Conservation (phyloP, 345 rosid genomes). For the Trapa incisa region DNA sequence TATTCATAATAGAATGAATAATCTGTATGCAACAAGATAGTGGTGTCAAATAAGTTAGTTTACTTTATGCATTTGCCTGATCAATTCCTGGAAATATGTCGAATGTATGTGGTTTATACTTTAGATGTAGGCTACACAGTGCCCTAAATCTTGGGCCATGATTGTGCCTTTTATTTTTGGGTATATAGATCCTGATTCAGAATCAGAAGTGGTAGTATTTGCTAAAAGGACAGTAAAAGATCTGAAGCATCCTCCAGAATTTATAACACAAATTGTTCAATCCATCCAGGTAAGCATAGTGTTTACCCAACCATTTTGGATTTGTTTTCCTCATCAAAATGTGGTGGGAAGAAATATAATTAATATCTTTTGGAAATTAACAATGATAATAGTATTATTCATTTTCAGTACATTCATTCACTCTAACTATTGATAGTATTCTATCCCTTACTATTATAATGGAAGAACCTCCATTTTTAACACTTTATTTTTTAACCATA, state of each 20-base stretch:
- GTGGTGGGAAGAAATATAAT: neutral
- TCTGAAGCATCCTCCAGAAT: constrained; percentile 80
- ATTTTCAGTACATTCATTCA: too few relatives aligned
- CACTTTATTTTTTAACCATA: too few relatives aligned
- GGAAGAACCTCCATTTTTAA: too few relatives aligned
- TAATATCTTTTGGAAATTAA: neutral
- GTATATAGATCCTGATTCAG: constrained; percentile 41
- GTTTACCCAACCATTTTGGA: neutral
- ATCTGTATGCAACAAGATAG: neutral
- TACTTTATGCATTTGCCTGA: neutral
- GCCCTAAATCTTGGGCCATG: neutral
- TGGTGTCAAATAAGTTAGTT: neutral
- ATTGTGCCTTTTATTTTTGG: neutral
- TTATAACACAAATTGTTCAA: constrained; percentile 67
- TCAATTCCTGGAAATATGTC: neutral
- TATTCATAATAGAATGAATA: neutral
- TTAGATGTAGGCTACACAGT: neutral
- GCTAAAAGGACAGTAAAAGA: constrained; percentile 87
- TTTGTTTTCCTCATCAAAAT: neutral
- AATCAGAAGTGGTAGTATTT: constrained; percentile 70
- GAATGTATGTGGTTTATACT: neutral
- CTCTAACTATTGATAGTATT: too few relatives aligned
- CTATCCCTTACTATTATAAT: too few relatives aligned
- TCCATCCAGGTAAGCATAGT: constrained; percentile 63
- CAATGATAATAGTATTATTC: neutral